Percentiles rank a stretch among this genome's conserved stretches.
These are phyloP conservation scores for Aspergillus bridgeri DNA, from an alignment of 495 filamentous ascomycete species.

Conservation along the genomic window DNA sequence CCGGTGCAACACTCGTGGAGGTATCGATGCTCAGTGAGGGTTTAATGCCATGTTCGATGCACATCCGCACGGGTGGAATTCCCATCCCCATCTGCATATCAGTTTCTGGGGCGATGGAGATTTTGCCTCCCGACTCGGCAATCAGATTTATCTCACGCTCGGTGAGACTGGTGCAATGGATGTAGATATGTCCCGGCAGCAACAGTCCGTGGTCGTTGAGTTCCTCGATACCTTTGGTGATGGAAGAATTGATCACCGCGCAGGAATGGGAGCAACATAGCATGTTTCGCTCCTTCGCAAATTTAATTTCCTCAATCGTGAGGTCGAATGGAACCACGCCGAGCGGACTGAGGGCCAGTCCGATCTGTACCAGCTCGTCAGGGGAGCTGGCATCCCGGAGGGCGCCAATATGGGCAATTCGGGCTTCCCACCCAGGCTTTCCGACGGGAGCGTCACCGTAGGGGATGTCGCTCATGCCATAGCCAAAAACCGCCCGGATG, in stretches of 20 bases:
- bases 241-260: neutral
- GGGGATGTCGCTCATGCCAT: neutral
- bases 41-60: neutral
- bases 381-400: neutral
- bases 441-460: neutral
- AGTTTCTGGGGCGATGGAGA: neutral
- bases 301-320: neutral
- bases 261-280: neutral
- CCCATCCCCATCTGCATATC: constrained; percentile 1
- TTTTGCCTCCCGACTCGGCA: neutral
- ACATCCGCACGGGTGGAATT: neutral
- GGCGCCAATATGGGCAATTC: neutral
- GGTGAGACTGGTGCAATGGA: neutral
- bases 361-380: neutral
- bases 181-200: neutral
- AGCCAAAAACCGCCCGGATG: neutral
- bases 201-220: neutral
- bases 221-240: neutral
- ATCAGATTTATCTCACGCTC: neutral
- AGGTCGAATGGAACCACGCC: neutral
- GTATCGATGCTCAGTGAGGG: neutral
- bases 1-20: neutral
- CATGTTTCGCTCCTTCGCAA: neutral
- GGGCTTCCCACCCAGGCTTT: neutral
- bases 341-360: neutral